Evolutionary conservation across 768 basidiomycete species (phyloP).

Genomic region (Amyloporia xantha): DNA sequence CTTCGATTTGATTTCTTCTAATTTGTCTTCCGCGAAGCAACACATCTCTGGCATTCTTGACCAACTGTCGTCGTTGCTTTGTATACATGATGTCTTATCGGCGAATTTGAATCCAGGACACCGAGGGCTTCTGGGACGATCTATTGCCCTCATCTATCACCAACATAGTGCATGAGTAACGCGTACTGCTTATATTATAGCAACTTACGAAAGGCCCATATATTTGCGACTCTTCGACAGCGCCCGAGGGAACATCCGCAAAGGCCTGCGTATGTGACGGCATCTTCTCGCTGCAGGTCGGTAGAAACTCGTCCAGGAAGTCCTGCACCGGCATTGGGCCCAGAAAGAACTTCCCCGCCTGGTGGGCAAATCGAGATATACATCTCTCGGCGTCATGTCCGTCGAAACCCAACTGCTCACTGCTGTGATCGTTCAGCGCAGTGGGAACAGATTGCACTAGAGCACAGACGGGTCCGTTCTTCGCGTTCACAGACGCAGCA

Average conservation of each 20-base stretch:
- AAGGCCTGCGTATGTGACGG: background rate
- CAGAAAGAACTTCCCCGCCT: background rate
- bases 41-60: conserved; percentile 6
- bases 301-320: conserved; percentile 1
- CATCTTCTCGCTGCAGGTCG: background rate
- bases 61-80: background rate
- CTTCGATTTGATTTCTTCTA: background rate
- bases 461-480: too few species aligned
- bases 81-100: background rate
- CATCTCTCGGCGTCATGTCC: background rate
- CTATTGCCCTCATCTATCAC: too few species aligned
- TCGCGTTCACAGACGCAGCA: too few species aligned
- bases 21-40: background rate
- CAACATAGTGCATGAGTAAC: too few species aligned
- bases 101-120: conserved; percentile 7
- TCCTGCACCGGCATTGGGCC: conserved; percentile 9
- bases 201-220: background rate
- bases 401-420: background rate
- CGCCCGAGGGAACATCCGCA: background rate
- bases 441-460: too few species aligned
- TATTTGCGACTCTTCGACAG: background rate
- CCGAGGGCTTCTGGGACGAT: background rate
- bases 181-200: background rate
- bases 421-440: background rate
- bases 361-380: background rate